A percentile compares a stretch with the other conserved stretches of the same genome.
Evolutionary conservation across 2,329 filamentous ascomycete genomes (phyloP).

Genomic region (Chrysoporthe cubensis): DNA sequence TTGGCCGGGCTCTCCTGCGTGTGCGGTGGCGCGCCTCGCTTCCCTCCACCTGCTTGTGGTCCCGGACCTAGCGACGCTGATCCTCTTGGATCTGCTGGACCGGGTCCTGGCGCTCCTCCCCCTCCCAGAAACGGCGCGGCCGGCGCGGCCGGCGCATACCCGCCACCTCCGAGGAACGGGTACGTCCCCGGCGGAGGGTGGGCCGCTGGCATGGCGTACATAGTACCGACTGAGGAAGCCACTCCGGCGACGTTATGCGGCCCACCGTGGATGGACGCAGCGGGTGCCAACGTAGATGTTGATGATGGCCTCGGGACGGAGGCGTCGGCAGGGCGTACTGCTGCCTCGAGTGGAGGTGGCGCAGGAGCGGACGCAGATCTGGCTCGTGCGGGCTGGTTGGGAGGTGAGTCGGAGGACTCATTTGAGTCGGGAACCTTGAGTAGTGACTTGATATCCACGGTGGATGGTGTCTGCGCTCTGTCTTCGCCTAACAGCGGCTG

Average conservation of each 20-base stretch:
- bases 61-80: constrained; percentile 13
- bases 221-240: constrained; percentile 25
- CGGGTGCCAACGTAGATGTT: constrained; percentile 25
- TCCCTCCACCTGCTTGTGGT: constrained; percentile 35
- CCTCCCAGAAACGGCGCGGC: constrained; percentile 18
- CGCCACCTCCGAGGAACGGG: constrained; percentile 27
- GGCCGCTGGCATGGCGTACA: constrained; percentile 28
- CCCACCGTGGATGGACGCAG: constrained; percentile 25
- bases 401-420: constrained; percentile 63
- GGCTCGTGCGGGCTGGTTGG: constrained; percentile 37
- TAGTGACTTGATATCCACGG: constrained; percentile 93
- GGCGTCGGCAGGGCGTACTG: constrained; percentile 23
- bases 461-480: constrained; percentile 58
- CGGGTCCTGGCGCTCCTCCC: constrained; percentile 33
- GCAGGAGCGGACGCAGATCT: constrained; percentile 43
- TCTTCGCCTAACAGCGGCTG: constrained; percentile 39
- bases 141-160: constrained; percentile 22
- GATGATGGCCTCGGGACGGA: constrained; percentile 20
- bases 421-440: constrained; percentile 77
- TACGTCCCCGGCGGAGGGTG: constrained; percentile 21
- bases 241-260: constrained; percentile 24
- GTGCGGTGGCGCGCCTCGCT: constrained; percentile 59
- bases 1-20: constrained; percentile 74
- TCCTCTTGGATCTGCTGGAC: constrained; percentile 30
- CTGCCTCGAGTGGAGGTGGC: constrained; percentile 30